These are phyloP conservation scores for Xylaria sp. DNA, from an alignment of 2,329 filamentous ascomycete species.

Conservation along the genomic window DNA sequence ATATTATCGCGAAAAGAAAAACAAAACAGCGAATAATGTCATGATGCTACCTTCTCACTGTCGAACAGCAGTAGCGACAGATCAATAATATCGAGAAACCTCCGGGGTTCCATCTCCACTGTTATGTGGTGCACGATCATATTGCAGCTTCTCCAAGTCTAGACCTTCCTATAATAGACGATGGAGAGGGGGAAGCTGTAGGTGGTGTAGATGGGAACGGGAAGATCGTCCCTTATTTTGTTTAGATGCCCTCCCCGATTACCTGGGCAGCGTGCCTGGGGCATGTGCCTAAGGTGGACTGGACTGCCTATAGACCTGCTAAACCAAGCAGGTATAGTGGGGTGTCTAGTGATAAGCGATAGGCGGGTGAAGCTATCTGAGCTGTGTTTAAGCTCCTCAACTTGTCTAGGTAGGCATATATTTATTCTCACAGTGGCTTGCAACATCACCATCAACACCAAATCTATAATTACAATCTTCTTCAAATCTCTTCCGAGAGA, in stretches of 20 bases:
- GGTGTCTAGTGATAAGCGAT: neutral
- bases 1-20: neutral
- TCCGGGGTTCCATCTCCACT: constrained; percentile 18
- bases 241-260: neutral
- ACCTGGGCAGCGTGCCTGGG: neutral
- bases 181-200: constrained; percentile 15
- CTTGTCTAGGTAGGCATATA: too few species aligned
- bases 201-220: neutral
- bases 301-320: too few species aligned
- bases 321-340: neutral
- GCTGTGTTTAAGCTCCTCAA: neutral
- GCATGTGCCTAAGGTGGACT: too few species aligned
- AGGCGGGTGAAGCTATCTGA: neutral
- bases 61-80: neutral
- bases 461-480: neutral
- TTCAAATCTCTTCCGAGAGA: neutral
- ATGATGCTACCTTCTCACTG: neutral
- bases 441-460: neutral
- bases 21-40: neutral
- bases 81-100: neutral
- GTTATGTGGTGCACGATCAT: constrained; percentile 30
- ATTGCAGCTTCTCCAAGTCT: constrained; percentile 30
- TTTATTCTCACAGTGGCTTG: neutral
- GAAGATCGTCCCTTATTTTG: constrained; percentile 26
- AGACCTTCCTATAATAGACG: constrained; percentile 34